Base-by-base conservation (phyloP, 352 stramenopile genomes). In the Globisporangium uncinulatum region DNA sequence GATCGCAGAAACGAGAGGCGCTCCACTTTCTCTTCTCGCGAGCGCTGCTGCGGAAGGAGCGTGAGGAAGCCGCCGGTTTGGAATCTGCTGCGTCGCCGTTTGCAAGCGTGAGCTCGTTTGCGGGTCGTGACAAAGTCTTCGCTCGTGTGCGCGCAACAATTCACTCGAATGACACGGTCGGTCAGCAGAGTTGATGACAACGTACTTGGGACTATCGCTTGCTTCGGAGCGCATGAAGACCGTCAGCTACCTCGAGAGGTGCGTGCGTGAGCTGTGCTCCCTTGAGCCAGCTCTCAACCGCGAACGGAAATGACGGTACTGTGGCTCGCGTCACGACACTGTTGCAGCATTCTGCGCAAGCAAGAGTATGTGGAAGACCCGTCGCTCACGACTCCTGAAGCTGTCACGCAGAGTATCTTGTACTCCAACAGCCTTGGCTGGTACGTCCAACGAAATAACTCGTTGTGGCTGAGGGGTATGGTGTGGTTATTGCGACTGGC, bases 1-100 rank as follows among this genome's bases (percentile, higher is more conserved):
- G 46, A 19, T 54, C 6, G 20, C 19, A 64, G 58, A 54, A 47
- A 39, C 58, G 74, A 62, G 62, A 79, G 44, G 74, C 74, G 24
- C 64, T 81, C 31, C 69, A 78, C 31, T 84, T 73, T 49, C 51
- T 84, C 17, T 86, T 84, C 56, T 59, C 62, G 4, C 65, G 69
- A 9, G 65, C 67, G 20, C 31, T 86, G 13, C 61, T 69, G 14
- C 47, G 62, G 17, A 70, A 75, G 32, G 65, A 79, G 41, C 59
- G 72, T 4, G 19, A 62, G 46, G 65, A 79, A 51, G 69, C 74
- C 59, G 66, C 70, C 37, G 63, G 73, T 85, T 51, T 19, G 15
- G 8, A 29, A 9, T 15, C 8, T 13, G 6, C 7, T 47, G 15
- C 37, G 17, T 29, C n/a, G 13, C 17, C 4, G 1, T 29, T 29